Evolutionary conservation across 768 basidiomycete species (phyloP).

Genomic region (Psilocybe cyanescens): DNA sequence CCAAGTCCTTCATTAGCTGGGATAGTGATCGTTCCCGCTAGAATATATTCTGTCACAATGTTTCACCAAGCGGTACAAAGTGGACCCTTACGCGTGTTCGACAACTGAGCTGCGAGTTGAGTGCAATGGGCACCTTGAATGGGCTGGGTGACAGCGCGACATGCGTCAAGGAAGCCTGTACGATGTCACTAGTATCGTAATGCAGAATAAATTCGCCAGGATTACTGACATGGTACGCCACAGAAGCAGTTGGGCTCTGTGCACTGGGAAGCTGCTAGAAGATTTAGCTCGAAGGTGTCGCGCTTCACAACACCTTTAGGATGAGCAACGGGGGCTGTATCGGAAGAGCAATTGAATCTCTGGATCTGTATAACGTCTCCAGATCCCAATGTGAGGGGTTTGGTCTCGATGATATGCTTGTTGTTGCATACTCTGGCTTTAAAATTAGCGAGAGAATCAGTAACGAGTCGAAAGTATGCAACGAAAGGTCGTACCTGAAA

Average conservation of each 20-base stretch:
- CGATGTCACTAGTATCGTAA: not conserved
- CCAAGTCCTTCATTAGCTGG: conserved; percentile 13
- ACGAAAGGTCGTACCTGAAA: too few species aligned
- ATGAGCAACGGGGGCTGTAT: not conserved
- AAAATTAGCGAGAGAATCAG: not conserved
- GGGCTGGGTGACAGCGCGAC: conserved; percentile 7
- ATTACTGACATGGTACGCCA: conserved; percentile 12
- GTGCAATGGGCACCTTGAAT: conserved; percentile 13
- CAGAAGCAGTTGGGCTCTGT: conserved; percentile 12
- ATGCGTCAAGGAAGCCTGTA: conserved; percentile 10
- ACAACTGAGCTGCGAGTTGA: conserved; percentile 3
- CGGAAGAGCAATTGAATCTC: conserved; percentile 12
- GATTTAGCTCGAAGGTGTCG: not conserved
- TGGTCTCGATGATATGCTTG: conserved; percentile 12
- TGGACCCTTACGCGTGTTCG: conserved; percentile 9
- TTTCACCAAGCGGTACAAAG: too few species aligned
- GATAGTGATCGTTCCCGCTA: conserved; percentile 12
- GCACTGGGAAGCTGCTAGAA: conserved; percentile 6
- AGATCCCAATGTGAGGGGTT: conserved; percentile 4
- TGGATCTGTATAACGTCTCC: conserved; percentile 13
- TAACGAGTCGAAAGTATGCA: too few species aligned
- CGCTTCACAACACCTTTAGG: not conserved
- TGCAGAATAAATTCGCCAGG: too few species aligned
- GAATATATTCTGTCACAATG: not conserved
- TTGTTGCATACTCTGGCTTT: conserved; percentile 8